Evolutionary conservation across 1,284 basidiomycete genomes (phyloP).

Genomic region (Ganoderma sp.): DNA sequence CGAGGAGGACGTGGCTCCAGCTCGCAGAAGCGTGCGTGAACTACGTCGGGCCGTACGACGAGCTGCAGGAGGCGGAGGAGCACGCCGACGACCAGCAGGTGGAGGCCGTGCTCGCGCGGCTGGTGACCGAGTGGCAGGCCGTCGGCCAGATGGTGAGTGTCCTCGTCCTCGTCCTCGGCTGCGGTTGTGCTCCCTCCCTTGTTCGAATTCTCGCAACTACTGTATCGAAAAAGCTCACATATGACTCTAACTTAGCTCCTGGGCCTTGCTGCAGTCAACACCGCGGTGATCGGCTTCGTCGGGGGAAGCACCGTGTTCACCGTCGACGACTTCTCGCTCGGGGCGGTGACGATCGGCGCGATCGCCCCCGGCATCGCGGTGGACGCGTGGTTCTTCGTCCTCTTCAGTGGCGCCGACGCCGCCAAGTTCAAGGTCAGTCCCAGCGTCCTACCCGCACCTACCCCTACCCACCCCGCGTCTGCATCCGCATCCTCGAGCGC

Average conservation of each 20-base stretch:
- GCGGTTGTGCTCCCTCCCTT: not conserved
- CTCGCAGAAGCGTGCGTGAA: slow-evolving; percentile 50
- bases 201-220: too few relatives aligned
- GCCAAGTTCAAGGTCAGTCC: slow-evolving; percentile 60
- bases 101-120: slow-evolving; percentile 47
- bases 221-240: too few relatives aligned
- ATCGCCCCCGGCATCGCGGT: slow-evolving; percentile 63
- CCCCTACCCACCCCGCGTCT: too few relatives aligned
- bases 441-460: not conserved
- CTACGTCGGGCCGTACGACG: slow-evolving; percentile 59
- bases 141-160: slow-evolving; percentile 21
- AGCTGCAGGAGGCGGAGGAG: slow-evolving; percentile 52
- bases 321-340: slow-evolving; percentile 18
- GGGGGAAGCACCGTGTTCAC: not conserved
- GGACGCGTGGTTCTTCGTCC: slow-evolving; percentile 66
- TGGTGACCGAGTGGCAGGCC: slow-evolving; percentile 43
- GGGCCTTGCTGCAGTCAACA: slow-evolving; percentile 37
- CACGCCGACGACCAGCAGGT: slow-evolving; percentile 57
- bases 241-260: slow-evolving; percentile 6
- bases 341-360: slow-evolving; percentile 59
- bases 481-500: not conserved
- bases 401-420: slow-evolving; percentile 54
- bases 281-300: slow-evolving; percentile 61
- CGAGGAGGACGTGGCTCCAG: slow-evolving; percentile 32
- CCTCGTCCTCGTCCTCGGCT: not conserved